Base-by-base conservation (phyloP, 441 rosid genomes). In the Arabidopsis lyrata region DNA sequence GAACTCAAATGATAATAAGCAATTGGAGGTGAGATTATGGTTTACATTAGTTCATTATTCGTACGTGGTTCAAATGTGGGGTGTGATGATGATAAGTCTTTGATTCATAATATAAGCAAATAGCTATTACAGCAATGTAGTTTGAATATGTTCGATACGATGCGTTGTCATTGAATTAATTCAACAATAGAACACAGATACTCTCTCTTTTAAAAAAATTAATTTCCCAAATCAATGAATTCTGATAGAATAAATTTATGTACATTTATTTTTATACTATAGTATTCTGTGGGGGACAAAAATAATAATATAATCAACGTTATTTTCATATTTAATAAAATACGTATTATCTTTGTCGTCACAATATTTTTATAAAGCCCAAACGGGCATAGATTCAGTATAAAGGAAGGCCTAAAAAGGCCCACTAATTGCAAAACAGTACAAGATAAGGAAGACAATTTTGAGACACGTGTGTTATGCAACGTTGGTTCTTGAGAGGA, bases 211-310 rank as follows among this genome's bases (percentile, higher is more conserved):
- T 45, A 4, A 22, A 34, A 34, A 34, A 22, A 35, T 44, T 12
- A 31, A 16, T 14, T 63, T 63, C n/a, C n/a, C n/a, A n/a, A 38
- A 24, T 20, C n/a, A 58, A 39, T 18, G 72, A 49, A 22, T 18
- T 13, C 22, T 16, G 35, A 59, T 66, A 49, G 18, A 39, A 60
- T 41, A 59, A 41, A 20, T 67, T 49, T 22, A 53, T 44, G 34
- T 38, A 60, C 63, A 60, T 52, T 67, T 59, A 56, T 68, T 56
- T 57, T 7, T 44, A 18, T 32, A 13, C 24, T 68, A 55, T 56
- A 39, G 45, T 50, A 52, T 50, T 16, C n/a, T 42, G 18, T 64
- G 65, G 47, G 47, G 48, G 58, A 45, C 24, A 45, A 22, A 13
- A 49, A 11, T 20, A 5, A 8, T 14, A 5, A 22, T 49, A 67